phyloP scores from a whole-genome alignment of 2,329 filamentous ascomycete species.

The Pyricularia grisea region DNA sequence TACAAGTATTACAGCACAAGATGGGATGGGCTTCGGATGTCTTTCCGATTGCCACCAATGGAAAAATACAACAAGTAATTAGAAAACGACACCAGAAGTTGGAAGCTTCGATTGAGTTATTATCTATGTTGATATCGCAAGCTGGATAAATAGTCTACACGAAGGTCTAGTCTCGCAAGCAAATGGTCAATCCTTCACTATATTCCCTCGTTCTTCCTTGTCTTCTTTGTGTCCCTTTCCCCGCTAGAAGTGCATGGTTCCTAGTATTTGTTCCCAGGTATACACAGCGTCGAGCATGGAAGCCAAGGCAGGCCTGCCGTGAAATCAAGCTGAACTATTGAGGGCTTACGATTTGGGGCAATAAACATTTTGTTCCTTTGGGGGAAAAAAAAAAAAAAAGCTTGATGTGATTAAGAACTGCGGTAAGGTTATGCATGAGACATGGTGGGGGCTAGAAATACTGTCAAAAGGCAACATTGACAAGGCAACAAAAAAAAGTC shows the following conservation, averaged over 20 bases:
- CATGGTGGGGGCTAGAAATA: too few species aligned
- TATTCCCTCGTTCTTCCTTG: background rate
- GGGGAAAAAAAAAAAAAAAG: too few species aligned
- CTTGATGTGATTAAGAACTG: background rate
- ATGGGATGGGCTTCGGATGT: too few species aligned
- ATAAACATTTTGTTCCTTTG: background rate
- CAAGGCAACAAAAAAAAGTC: background rate
- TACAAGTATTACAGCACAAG: too few species aligned
- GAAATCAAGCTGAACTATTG: background rate
- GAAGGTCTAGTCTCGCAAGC: background rate
- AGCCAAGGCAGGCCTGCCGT: background rate
- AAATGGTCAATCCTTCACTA: background rate
- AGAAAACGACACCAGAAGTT: too few species aligned
- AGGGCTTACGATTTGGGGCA: background rate
- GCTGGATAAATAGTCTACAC: background rate
- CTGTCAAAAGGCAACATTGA: background rate
- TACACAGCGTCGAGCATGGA: background rate
- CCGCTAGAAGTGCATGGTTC: background rate
- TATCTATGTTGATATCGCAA: too few species aligned
- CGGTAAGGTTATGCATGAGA: background rate
- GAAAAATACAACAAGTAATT: too few species aligned
- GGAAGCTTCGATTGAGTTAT: too few species aligned
- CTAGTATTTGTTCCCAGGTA: background rate
- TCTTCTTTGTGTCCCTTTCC: background rate
- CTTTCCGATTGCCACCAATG: too few species aligned